Percentiles rank a stretch among this genome's conserved stretches.
phyloP scores from a whole-genome alignment of 768 basidiomycete species.

The Xerocomus brunneocitrinus region DNA sequence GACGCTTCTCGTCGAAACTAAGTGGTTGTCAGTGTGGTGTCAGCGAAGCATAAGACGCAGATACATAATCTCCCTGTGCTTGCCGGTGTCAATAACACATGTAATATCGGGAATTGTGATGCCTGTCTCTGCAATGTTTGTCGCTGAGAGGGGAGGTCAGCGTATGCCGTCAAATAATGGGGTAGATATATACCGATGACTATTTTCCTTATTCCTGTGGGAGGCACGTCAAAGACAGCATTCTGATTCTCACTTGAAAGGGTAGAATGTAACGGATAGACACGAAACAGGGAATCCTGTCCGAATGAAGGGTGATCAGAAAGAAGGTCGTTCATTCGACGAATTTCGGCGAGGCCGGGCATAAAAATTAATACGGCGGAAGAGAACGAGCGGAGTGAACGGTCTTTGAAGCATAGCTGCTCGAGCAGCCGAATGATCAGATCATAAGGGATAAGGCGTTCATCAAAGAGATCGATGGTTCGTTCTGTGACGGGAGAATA shows the following conservation, averaged over 20 bases:
- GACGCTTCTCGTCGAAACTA: conserved; percentile 95
- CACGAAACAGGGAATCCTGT: conserved; percentile 53
- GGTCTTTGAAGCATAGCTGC: conserved; percentile 70
- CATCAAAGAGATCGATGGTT: conserved; percentile 83
- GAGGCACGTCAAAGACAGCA: conserved; percentile 87
- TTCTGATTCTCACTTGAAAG: conserved; percentile 89
- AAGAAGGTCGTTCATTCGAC: conserved; percentile 78
- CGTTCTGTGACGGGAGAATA: conserved; percentile 71
- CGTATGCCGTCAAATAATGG: background rate
- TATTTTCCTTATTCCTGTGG: conserved; percentile 79
- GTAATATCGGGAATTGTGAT: conserved; percentile 98
- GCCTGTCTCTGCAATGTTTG: conserved; percentile 94
- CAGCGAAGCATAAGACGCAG: conserved; percentile 2
- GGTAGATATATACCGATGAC: conserved; percentile 68
- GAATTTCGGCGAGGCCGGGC: conserved; percentile 92
- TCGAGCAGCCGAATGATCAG: conserved; percentile 83
- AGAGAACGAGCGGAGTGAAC: conserved; percentile 51
- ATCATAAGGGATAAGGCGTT: conserved; percentile 87
- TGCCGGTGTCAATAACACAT: conserved; percentile 92
- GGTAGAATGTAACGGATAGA: conserved; percentile 89
- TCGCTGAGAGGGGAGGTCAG: conserved; percentile 44
- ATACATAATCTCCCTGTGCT: conserved; percentile 90
- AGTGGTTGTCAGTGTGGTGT: conserved; percentile 1
- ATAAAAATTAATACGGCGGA: conserved; percentile 86
- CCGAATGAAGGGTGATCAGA: conserved; percentile 73